phyloP scores from a whole-genome alignment of 441 rosid species.

The Mallotus japonicus region DNA sequence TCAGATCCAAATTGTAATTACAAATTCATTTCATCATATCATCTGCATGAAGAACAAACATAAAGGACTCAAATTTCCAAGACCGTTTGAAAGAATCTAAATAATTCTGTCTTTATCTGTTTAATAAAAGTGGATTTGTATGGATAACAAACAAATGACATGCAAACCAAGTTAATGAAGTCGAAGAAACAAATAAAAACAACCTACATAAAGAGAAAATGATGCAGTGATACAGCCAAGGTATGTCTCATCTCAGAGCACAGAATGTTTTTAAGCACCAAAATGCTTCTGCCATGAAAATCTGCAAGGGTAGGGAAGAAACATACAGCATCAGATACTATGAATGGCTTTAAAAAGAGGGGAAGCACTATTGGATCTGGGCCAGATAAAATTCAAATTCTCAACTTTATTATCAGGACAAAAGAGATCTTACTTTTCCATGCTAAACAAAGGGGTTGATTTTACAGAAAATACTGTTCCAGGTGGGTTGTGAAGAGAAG shows the following conservation, averaged over 20 bases:
- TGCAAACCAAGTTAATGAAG: background rate
- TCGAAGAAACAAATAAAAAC: constrained; percentile 12
- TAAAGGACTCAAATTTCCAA: background rate
- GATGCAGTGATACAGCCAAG: constrained; percentile 40
- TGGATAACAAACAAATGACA: background rate
- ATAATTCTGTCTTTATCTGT: background rate
- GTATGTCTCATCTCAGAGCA: constrained; percentile 47
- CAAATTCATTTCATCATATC: background rate
- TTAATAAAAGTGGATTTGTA: constrained; percentile 4
- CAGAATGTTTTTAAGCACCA: constrained; percentile 40
- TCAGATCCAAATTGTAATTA: background rate
- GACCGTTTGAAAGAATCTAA: background rate
- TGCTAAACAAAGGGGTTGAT: background rate
- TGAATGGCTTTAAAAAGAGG: constrained; percentile 24
- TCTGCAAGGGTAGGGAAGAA: constrained; percentile 50
- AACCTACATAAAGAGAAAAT: constrained; percentile 46
- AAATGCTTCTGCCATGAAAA: constrained; percentile 46
- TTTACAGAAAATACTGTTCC: background rate
- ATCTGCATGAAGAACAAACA: background rate
- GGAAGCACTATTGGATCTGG: constrained; percentile 19
- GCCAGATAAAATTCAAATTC: constrained; percentile 26
- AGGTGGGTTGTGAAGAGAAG: background rate
- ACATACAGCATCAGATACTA: constrained; percentile 40
- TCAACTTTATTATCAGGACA: constrained; percentile 34
- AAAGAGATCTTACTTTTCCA: constrained; percentile 12